Conservation (phyloP, 2,329 filamentous ascomycete genomes). For the Apiospora kogelbergensis region DNA sequence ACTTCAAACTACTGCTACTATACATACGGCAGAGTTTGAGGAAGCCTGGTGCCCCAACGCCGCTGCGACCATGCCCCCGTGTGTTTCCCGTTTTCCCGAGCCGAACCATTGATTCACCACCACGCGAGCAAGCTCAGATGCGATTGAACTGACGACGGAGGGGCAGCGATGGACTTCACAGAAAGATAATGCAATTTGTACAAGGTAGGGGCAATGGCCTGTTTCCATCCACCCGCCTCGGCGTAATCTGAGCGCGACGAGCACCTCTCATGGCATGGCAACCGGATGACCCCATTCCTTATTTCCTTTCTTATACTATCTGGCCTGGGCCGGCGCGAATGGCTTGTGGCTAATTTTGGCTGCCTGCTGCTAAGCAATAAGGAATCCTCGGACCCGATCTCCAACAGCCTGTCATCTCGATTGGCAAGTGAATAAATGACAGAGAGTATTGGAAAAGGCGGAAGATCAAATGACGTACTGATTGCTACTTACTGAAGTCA, state of each 20-base stretch:
- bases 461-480: neutral
- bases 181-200: neutral
- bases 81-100: neutral
- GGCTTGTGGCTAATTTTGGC: neutral
- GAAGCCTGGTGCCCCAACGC: neutral
- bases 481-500: neutral
- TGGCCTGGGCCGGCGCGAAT: neutral
- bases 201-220: neutral
- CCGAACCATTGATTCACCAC: slow-evolving; percentile 4
- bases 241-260: neutral
- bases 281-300: neutral
- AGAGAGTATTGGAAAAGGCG: neutral
- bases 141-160: neutral
- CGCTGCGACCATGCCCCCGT: neutral
- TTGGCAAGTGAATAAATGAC: neutral
- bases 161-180: neutral
- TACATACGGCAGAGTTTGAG: neutral
- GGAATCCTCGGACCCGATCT: neutral
- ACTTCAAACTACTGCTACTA: neutral
- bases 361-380: neutral
- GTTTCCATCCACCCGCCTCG: neutral
- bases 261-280: neutral
- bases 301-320: neutral
- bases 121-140: neutral
- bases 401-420: neutral